These are phyloP conservation scores for Setomelanomma holmii DNA, from an alignment of 2,329 filamentous ascomycete genomes.

Conservation along the genomic window DNA sequence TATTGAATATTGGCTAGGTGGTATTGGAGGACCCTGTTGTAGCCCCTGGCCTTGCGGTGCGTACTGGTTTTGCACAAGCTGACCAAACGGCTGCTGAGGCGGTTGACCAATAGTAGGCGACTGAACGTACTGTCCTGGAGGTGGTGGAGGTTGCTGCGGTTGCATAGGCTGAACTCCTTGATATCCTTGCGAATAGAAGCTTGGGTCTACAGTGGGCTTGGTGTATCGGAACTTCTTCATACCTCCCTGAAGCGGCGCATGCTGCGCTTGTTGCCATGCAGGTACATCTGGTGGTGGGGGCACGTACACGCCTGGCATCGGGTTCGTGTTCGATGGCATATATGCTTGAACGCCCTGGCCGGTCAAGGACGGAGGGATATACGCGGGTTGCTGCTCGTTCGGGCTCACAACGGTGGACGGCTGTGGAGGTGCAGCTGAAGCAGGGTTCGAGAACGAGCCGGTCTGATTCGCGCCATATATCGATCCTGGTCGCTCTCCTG, in stretches of 20 bases:
- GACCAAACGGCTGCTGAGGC: slow-evolving; percentile 22
- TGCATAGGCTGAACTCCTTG: slow-evolving; percentile 29
- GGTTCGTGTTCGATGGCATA: slow-evolving; percentile 43
- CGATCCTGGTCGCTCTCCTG: slow-evolving; percentile 33
- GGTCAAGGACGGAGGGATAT: slow-evolving; percentile 42
- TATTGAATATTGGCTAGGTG: slow-evolving; percentile 19
- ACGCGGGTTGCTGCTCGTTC: slow-evolving; percentile 42
- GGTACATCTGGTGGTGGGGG: slow-evolving; percentile 47
- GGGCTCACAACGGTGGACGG: slow-evolving; percentile 35
- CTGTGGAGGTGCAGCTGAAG: slow-evolving; percentile 26
- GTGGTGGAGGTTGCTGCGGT: slow-evolving; percentile 8
- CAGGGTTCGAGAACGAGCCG: slow-evolving; percentile 22
- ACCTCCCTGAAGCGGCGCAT: slow-evolving; percentile 41
- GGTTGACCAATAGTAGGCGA: slow-evolving; percentile 14
- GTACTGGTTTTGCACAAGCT: slow-evolving; percentile 19
- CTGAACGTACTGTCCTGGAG: slow-evolving; percentile 21
- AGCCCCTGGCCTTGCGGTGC: slow-evolving; percentile 13
- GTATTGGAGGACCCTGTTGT: slow-evolving; percentile 15
- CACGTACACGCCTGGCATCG: slow-evolving; percentile 44
- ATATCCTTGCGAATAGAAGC: slow-evolving; percentile 32
- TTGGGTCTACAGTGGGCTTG: slow-evolving; percentile 35
- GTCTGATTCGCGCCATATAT: slow-evolving; percentile 36
- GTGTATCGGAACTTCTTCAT: slow-evolving; percentile 43
- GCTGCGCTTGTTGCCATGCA: slow-evolving; percentile 47
- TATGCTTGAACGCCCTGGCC: slow-evolving; percentile 46